Conservation (phyloP, 2,329 filamentous ascomycete species). For the Aspergillus bombycis region DNA sequence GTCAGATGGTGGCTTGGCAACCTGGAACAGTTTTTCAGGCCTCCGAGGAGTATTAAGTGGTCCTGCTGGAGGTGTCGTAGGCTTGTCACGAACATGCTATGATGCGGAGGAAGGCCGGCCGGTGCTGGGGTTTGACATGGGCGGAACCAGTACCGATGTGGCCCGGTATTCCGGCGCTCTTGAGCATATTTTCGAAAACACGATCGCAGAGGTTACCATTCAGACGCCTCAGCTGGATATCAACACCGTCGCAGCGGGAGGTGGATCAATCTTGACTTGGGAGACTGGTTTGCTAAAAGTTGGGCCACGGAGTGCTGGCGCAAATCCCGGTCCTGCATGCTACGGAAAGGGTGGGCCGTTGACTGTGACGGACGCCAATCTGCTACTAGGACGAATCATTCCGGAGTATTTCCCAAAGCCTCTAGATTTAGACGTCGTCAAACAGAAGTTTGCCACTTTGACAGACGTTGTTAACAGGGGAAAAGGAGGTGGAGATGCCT, state of each 20-base stretch:
- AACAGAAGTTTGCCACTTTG: slow-evolving; percentile 71
- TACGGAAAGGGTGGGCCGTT: slow-evolving; percentile 88
- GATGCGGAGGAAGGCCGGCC: slow-evolving; percentile 77
- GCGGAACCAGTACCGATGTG: slow-evolving; percentile 85
- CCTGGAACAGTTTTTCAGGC: slow-evolving; percentile 67
- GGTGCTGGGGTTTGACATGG: slow-evolving; percentile 95
- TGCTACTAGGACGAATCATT: slow-evolving; percentile 79
- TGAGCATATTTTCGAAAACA: slow-evolving; percentile 91
- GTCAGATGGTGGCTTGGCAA: slow-evolving; percentile 71
- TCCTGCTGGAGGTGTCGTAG: slow-evolving; percentile 85
- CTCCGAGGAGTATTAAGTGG: slow-evolving; percentile 83
- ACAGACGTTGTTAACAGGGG: slow-evolving; percentile 72
- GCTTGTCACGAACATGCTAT: slow-evolving; percentile 88
- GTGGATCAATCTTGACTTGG: slow-evolving; percentile 71
- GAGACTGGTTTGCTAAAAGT: slow-evolving; percentile 85
- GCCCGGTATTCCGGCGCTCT: slow-evolving; percentile 83
- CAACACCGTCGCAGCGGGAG: slow-evolving; percentile 89
- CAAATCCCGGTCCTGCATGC: slow-evolving; percentile 86
- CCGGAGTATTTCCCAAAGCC: slow-evolving; percentile 89
- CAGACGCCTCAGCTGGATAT: slow-evolving; percentile 89
- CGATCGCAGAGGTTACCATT: slow-evolving; percentile 87
- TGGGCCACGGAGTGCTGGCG: slow-evolving; percentile 84
- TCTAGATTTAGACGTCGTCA: slow-evolving; percentile 72
- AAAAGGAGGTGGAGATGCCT: slow-evolving; percentile 48
- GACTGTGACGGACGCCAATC: slow-evolving; percentile 91